These are phyloP conservation scores for Hypholoma sublateritium DNA, from an alignment of 768 basidiomycete genomes.

Conservation along the genomic window DNA sequence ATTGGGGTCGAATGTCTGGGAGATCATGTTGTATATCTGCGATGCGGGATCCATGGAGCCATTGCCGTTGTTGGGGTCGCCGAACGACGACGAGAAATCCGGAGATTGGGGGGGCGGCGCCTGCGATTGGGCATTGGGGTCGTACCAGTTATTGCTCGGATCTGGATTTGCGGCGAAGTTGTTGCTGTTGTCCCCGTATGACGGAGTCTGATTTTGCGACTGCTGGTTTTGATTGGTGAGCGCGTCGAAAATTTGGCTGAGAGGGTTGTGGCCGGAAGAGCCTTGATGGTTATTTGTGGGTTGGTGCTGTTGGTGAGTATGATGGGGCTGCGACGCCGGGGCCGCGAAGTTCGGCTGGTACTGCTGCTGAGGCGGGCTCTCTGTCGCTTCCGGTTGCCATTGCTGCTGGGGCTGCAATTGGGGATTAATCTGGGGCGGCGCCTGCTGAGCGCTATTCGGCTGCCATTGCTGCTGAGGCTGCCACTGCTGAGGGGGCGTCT, in stretches of 20 bases:
- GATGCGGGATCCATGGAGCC: not conserved
- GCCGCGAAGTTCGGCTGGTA: slow-evolving; percentile 1
- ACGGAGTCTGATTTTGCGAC: slow-evolving; percentile 5
- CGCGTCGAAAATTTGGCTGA: not conserved
- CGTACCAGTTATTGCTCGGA: not conserved
- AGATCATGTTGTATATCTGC: slow-evolving; percentile 6
- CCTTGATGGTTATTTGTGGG: slow-evolving; percentile 13
- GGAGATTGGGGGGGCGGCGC: slow-evolving; percentile 1
- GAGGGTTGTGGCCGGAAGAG: slow-evolving; percentile 12
- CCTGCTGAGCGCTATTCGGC: slow-evolving; percentile 3
- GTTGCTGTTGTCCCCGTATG: slow-evolving; percentile 14
- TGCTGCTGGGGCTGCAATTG: slow-evolving; percentile 10
- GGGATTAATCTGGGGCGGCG: not conserved
- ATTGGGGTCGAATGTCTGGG: not conserved
- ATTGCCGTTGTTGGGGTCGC: too few relatives aligned
- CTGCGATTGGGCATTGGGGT: slow-evolving; percentile 4
- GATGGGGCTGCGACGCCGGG: slow-evolving; percentile 1
- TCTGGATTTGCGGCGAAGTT: slow-evolving; percentile 8
- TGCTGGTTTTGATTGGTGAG: slow-evolving; percentile 7
- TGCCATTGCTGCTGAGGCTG: slow-evolving; percentile 14
- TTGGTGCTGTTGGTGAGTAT: slow-evolving; percentile 6
- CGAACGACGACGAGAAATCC: slow-evolving; percentile 1
- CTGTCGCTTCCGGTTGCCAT: slow-evolving; percentile 1
- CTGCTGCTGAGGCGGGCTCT: slow-evolving; percentile 9
- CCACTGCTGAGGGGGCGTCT: not conserved